Evolutionary conservation across 2,329 filamentous ascomycete species (phyloP), one percentile per base, ranked within the genome.

Genomic region (Penicillium sp.): DNA sequence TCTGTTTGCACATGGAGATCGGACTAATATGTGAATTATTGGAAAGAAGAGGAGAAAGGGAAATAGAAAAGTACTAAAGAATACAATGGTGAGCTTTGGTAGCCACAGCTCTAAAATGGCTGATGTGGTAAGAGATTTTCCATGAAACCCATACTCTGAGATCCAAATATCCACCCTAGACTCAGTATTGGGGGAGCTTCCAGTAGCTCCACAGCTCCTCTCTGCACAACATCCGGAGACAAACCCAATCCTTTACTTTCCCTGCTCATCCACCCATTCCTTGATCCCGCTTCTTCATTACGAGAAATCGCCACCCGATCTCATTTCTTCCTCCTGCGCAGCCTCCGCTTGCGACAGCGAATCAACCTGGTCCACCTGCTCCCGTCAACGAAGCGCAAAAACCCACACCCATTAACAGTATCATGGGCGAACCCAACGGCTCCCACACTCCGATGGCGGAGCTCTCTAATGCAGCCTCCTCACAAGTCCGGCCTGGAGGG

Each of bases 401-500:
- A 29, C 26, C 13, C 35, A 5, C 51, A 49, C 26, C 16, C 29
- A n/a, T 43, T 44, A 50, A 13, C 56, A 48, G 29, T 50, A 59
- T 31, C 39, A 69, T 70, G 67, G 61, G 55, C 60, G 64, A 65
- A 24, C 57, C 53, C 16, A 64, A 63, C 27, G 64, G 71, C 49
- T 44, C 61, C n/a, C 63, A 63, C 26, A 68, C 66, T 31, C 66
- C 68, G 4, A 58, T 62, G 22, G 60, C 61, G 14, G 58, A 71
- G 59, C 26, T 79, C 78, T 63, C 74, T 77, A n/a, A 82, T 88
- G 72, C 48, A 22, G 50, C 62, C 6, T 29, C 86, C 1, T 74
- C 81, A 13, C 83, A 88, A 67, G 82, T 86, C 14, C 80, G 84
- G 1, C 74, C 82, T 1, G 86, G 90, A 67, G 88, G 89, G 47